phyloP scores from a whole-genome alignment of 2,329 filamentous ascomycete species.

The Pseudogymnoascus sp. region DNA sequence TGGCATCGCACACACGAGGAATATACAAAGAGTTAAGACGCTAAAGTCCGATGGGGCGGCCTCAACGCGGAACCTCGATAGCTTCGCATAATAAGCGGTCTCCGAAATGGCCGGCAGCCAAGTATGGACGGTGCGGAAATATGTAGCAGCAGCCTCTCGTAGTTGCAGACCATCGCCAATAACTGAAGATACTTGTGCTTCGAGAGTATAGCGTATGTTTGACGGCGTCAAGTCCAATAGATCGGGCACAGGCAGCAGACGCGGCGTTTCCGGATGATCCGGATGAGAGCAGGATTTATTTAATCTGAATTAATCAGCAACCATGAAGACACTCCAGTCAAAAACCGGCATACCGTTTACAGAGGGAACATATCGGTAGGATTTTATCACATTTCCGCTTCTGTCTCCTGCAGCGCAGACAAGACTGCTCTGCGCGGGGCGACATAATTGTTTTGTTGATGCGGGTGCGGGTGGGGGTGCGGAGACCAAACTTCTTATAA shows the following conservation, averaged over 20 bases:
- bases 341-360: not conserved
- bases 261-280: not conserved
- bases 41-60: not conserved
- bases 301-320: not conserved
- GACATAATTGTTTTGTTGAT: not conserved
- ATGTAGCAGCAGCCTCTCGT: not conserved
- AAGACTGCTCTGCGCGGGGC: not conserved
- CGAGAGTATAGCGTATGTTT: not conserved
- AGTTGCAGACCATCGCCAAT: not conserved
- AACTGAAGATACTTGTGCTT: not conserved
- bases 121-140: not conserved
- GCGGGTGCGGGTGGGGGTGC: not conserved
- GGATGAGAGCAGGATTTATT: not conserved
- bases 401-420: not conserved
- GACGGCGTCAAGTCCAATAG: not conserved
- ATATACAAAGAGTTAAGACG: not conserved
- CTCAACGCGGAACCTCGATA: not conserved
- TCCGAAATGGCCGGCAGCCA: not conserved
- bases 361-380: not conserved
- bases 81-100: not conserved
- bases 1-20: not conserved
- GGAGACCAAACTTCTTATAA: not conserved
- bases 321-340: not conserved
- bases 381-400: not conserved
- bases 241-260: not conserved